phyloP scores from a whole-genome alignment of 1,284 basidiomycete species.

The Naganishia cerealis region DNA sequence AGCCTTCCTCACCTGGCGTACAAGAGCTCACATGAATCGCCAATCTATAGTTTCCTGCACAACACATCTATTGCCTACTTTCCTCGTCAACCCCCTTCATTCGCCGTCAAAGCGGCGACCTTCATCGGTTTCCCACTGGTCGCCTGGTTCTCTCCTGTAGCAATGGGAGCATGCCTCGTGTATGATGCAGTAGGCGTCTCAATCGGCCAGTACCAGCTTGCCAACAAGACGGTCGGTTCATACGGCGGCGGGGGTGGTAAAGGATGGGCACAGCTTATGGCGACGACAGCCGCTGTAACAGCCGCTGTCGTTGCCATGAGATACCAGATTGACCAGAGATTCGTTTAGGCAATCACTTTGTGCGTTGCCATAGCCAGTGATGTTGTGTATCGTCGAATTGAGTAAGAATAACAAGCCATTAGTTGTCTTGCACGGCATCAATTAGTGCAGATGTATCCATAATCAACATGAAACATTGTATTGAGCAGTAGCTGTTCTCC shows the following conservation, averaged over 20 bases:
- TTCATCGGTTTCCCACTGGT: constrained; percentile 40
- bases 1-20: neutral
- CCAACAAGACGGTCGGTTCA: constrained; percentile 37
- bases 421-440: too few species aligned
- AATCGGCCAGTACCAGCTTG: constrained; percentile 45
- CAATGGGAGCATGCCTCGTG: constrained; percentile 41
- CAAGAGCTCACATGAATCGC: constrained; percentile 4
- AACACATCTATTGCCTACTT: constrained; percentile 44
- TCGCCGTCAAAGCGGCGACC: constrained; percentile 38
- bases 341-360: constrained; percentile 40
- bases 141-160: constrained; percentile 38
- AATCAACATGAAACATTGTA: too few species aligned
- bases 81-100: constrained; percentile 41
- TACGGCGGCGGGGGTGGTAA: constrained; percentile 41
- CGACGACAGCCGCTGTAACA: constrained; percentile 36
- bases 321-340: constrained; percentile 39
- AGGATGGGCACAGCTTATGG: constrained; percentile 42
- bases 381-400: too few species aligned
- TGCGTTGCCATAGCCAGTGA: too few species aligned
- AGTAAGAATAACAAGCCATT: too few species aligned
- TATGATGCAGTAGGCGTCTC: constrained; percentile 43
- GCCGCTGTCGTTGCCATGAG: constrained; percentile 41
- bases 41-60: constrained; percentile 44
- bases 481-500: too few species aligned
- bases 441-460: too few species aligned